Conservation (phyloP, 2,329 filamentous ascomycete species). For the Diaporthe australafricana region DNA sequence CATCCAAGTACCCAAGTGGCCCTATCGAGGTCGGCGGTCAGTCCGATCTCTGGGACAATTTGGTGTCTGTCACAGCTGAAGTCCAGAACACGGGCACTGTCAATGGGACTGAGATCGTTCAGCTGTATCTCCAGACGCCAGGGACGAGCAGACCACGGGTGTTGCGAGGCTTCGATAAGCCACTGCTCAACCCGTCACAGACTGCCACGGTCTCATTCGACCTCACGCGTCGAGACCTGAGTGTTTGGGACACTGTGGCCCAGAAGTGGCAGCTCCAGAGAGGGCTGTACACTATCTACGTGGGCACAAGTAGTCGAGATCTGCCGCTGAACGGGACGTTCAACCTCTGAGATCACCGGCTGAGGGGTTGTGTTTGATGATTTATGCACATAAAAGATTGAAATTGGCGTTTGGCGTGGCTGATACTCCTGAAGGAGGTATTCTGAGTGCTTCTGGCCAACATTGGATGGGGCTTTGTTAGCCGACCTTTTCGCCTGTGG, state of each 20-base stretch:
- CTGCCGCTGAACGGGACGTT: constrained; percentile 53
- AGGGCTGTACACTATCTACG: constrained; percentile 57
- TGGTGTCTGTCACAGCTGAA: constrained; percentile 52
- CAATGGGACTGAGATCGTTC: constrained; percentile 59
- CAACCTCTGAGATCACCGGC: constrained; percentile 6
- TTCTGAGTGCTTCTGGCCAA: not conserved
- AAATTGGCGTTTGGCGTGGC: not conserved
- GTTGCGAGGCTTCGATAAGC: constrained; percentile 76
- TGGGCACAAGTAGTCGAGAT: constrained; percentile 61
- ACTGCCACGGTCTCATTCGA: constrained; percentile 60
- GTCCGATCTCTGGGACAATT: constrained; percentile 59
- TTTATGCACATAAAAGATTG: not conserved
- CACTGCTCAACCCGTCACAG: constrained; percentile 58
- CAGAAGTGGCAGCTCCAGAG: constrained; percentile 70
- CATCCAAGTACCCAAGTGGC: constrained; percentile 52
- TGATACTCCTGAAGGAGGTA: not conserved
- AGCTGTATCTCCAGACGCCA: constrained; percentile 60
- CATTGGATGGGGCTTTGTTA: not conserved
- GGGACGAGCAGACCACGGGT: constrained; percentile 62
- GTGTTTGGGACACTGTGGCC: constrained; percentile 71
- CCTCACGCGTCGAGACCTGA: constrained; percentile 73
- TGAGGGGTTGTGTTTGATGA: not conserved
- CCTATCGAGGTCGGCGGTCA: constrained; percentile 57
- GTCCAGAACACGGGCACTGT: constrained; percentile 56
- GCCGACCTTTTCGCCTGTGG: not conserved